Evolutionary conservation across 1,284 basidiomycete species (phyloP).

Genomic region (Cryptococcus sp.): DNA sequence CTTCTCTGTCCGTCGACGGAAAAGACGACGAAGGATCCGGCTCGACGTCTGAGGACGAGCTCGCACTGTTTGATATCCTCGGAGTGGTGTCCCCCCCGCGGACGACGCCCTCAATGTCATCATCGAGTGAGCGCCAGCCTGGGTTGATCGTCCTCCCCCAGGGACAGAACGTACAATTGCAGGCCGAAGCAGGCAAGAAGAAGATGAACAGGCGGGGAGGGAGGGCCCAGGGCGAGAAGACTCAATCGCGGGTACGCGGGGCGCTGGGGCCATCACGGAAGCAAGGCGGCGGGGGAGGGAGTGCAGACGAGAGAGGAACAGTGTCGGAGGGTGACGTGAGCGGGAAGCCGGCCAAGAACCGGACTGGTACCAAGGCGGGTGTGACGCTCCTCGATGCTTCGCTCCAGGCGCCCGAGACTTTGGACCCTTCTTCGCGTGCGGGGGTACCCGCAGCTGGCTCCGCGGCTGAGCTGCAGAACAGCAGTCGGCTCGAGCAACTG

Average conservation of each 20-base stretch:
- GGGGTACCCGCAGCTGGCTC: background rate
- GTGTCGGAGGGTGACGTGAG: constrained; percentile 10
- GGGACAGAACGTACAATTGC: constrained; percentile 12
- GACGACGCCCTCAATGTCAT: background rate
- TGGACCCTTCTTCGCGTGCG: background rate
- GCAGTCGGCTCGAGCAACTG: background rate
- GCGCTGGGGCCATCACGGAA: background rate
- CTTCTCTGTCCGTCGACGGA: background rate
- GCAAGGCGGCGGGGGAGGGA: background rate
- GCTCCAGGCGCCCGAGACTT: too few relatives aligned
- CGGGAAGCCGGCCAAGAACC: constrained; percentile 9
- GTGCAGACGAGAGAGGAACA: constrained; percentile 3
- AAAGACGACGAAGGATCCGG: background rate
- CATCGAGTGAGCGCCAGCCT: background rate
- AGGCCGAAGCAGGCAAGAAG: background rate
- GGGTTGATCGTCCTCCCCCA: constrained; percentile 19
- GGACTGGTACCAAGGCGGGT: too few relatives aligned
- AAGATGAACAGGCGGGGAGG: background rate
- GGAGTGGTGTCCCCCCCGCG: constrained; percentile 20
- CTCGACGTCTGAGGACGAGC: constrained; percentile 24
- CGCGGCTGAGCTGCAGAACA: background rate
- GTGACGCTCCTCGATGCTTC: too few relatives aligned
- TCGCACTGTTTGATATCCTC: constrained; percentile 35
- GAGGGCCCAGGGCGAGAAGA: background rate
- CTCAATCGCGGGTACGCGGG: background rate